These are phyloP conservation scores for Gracilaria gracilis DNA, from an alignment of 23 red algal genomes.

Conservation along the genomic window DNA sequence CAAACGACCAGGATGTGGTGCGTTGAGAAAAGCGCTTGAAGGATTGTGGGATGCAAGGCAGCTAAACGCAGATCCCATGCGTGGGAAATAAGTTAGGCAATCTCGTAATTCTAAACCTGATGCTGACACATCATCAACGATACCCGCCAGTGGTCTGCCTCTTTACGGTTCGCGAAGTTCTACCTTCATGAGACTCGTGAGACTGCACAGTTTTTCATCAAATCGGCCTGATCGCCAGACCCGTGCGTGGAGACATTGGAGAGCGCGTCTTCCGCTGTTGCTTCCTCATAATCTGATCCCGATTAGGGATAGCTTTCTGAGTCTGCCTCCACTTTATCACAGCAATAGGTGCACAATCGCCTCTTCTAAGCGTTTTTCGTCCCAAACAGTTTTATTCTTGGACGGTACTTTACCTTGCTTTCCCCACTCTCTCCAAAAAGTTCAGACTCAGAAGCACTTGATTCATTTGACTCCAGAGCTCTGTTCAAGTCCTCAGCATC, in stretches of 20 bases:
- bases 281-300: conserved; percentile 45
- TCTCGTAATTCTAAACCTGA: not conserved
- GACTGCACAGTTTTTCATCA: too few species aligned
- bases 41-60: not conserved
- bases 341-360: conserved; percentile 92
- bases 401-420: conserved; percentile 21
- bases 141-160: too few species aligned
- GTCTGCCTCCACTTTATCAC: conserved; percentile 55
- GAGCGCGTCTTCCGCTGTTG: conserved; percentile 5
- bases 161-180: too few species aligned
- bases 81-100: not conserved
- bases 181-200: too few species aligned
- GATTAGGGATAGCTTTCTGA: conserved; percentile 72
- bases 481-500: conserved; percentile 29
- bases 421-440: conserved; percentile 7
- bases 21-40: not conserved
- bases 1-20: not conserved
- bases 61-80: not conserved
- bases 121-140: too few species aligned
- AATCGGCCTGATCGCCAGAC: conserved; percentile 28
- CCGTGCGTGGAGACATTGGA: not conserved
- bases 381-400: conserved; percentile 42
- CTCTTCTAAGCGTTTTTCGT: conserved; percentile 20
- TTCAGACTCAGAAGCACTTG: conserved; percentile 14
- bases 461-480: not conserved